Percentiles rank a stretch among this genome's conserved stretches.
phyloP scores from a whole-genome alignment of 257 asterid species.

The Solanum piurae region DNA sequence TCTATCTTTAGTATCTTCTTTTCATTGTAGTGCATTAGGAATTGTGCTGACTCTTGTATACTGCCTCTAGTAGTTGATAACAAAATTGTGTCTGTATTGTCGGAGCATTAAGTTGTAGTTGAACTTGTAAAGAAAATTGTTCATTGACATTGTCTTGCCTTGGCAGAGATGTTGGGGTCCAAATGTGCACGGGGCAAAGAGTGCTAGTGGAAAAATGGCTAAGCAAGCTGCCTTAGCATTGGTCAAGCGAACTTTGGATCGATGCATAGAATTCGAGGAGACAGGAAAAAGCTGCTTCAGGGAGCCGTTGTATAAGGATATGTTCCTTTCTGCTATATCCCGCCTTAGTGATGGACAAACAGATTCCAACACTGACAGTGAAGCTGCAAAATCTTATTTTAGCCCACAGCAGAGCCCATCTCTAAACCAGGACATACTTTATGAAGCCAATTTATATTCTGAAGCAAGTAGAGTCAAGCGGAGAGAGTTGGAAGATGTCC shows the following conservation, averaged over 20 bases:
- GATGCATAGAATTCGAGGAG: conserved; percentile 50
- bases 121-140: background rate
- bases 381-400: conserved; percentile 37
- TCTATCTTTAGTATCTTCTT: background rate
- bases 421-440: conserved; percentile 40
- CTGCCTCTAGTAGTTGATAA: background rate
- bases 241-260: conserved; percentile 61
- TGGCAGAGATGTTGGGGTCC: conserved; percentile 72
- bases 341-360: conserved; percentile 36
- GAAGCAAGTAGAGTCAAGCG: conserved; percentile 55
- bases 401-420: conserved; percentile 66
- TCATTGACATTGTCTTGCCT: background rate
- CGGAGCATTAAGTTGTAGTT: background rate
- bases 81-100: background rate
- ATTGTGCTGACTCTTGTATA: background rate
- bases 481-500: conserved; percentile 61
- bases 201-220: conserved; percentile 62
- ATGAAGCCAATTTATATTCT: conserved; percentile 41
- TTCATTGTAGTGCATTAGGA: background rate
- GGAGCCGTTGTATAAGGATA: conserved; percentile 55
- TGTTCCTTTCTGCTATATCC: conserved; percentile 62
- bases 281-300: conserved; percentile 80
- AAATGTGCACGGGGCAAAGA: conserved; percentile 69
- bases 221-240: conserved; percentile 81
- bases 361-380: conserved; percentile 43